Conservation (phyloP, 306 rosid species). For the Abrus pulchellus region DNA sequence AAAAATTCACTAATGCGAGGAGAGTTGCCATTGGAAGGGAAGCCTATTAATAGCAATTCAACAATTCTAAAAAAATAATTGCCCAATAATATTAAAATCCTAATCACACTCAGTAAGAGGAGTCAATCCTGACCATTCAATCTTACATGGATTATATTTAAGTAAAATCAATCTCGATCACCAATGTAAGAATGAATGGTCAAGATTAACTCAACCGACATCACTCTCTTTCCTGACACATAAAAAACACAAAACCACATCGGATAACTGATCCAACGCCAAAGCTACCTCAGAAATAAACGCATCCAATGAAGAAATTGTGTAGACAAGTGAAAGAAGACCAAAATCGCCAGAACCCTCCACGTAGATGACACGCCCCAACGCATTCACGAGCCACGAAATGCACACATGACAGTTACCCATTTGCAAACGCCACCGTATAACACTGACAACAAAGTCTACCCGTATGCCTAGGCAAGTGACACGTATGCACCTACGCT, state of each 20-base stretch:
- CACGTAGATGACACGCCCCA: constrained; percentile 29
- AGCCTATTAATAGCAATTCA: constrained; percentile 27
- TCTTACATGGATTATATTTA: neutral
- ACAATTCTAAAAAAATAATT: constrained; percentile 23
- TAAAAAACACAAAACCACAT: constrained; percentile 4
- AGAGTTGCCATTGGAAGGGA: constrained; percentile 38
- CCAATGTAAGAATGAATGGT: constrained; percentile 7
- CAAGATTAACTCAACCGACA: neutral
- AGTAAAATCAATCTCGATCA: constrained; percentile 3
- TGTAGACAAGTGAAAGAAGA: constrained; percentile 6
- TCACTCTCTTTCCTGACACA: neutral
- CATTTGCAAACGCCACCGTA: constrained; percentile 15
- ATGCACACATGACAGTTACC: constrained; percentile 30
- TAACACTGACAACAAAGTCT: neutral
- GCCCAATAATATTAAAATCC: neutral
- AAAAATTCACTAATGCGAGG: constrained; percentile 36
- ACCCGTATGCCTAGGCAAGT: constrained; percentile 23
- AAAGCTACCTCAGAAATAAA: constrained; percentile 26
- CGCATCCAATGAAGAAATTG: constrained; percentile 22
- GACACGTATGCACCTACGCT: constrained; percentile 36
- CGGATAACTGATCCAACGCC: constrained; percentile 21
- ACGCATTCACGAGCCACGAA: constrained; percentile 40
- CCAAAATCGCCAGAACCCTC: constrained; percentile 15
- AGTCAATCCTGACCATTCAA: constrained; percentile 2
- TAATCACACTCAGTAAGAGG: neutral